Base-by-base conservation (phyloP, 345 rosid species). In the Pelargonium nanum region DNA sequence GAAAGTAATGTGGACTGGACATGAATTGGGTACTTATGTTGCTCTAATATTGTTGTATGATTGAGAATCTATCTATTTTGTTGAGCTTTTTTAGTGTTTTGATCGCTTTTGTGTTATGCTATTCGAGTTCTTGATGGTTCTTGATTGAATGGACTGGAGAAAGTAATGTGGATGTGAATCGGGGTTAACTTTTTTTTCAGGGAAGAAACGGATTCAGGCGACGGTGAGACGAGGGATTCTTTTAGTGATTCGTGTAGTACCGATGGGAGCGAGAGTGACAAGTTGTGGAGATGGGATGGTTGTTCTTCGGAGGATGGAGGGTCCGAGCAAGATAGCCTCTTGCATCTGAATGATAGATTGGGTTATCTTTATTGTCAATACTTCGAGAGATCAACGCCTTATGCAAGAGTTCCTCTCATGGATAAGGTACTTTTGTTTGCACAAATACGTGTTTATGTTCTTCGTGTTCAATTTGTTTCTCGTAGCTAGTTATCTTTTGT, bases 351-450 rank as follows among this genome's bases (percentile, higher is more conserved):
- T 71, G 86, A 88, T 64, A 75, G 91, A 25, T 68, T 94, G 71
- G 99, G 99, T 17, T 69, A 80, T 69, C 88, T 85, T 24, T 86
- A 90, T 53, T 71, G 81, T 22, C 91, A 88, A 77, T 72, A 86
- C 73, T 90, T 88, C 56, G 99, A 94, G 78, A 86, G 84, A 81
- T 85, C 88, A 51, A 77, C 99, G 73, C 99, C 99, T 58, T 88
- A 83, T 69, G 84, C 84, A 65, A 78, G 99, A 68, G 95, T 94
- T 71, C 99, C 99, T 69, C 87, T 94, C 72, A 86, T 83, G 96
- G 99, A 94, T 69, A 90, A 94, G 99, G 99, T 94, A 73, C 73
- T 34, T 58, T 55, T 56, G 30, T 2, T 22, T 26, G 2, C n/a
- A 4, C 34, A 16, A 19, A 13, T 45, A 5, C 20, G 32, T 0